These are phyloP conservation scores for Fusarium siculi DNA, from an alignment of 2,329 filamentous ascomycete species.

Conservation along the genomic window DNA sequence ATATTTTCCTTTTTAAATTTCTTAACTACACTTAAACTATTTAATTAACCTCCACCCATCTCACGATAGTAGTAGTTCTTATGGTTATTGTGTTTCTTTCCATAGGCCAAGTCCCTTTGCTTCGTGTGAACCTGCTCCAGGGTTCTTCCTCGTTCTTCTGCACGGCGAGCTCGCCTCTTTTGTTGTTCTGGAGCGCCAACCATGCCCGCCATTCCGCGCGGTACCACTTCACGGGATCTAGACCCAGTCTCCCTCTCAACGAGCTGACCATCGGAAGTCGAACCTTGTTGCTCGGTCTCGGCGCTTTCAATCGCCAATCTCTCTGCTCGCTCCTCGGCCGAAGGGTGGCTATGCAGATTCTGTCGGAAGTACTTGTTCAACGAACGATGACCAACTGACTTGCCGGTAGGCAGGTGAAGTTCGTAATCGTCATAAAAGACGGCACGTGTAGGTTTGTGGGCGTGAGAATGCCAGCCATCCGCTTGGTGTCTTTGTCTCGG, in stretches of 20 bases:
- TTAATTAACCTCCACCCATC: constrained; percentile 54
- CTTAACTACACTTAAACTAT: neutral
- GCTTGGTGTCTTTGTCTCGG: constrained; percentile 77
- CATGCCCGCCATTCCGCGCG: constrained; percentile 81
- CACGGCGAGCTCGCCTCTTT: constrained; percentile 73
- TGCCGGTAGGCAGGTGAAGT: constrained; percentile 89
- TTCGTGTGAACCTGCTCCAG: constrained; percentile 70
- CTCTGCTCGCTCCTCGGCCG: constrained; percentile 77
- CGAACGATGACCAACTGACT: constrained; percentile 89
- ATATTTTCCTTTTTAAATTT: too few relatives aligned
- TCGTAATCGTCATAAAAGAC: constrained; percentile 94
- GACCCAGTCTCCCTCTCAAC: constrained; percentile 52
- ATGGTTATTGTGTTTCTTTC: constrained; percentile 81
- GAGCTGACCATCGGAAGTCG: constrained; percentile 48
- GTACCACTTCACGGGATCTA: constrained; percentile 67
- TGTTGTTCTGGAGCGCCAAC: constrained; percentile 79
- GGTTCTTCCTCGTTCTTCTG: constrained; percentile 76
- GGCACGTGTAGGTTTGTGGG: constrained; percentile 77
- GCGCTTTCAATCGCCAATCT: constrained; percentile 69
- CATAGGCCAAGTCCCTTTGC: constrained; percentile 74
- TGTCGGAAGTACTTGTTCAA: constrained; percentile 90
- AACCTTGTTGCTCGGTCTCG: constrained; percentile 44
- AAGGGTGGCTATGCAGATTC: constrained; percentile 87
- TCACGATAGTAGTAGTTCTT: constrained; percentile 67
- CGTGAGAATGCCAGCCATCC: constrained; percentile 85